Evolutionary conservation across 768 basidiomycete species (phyloP).

Genomic region (Boletus rubescentipes): DNA sequence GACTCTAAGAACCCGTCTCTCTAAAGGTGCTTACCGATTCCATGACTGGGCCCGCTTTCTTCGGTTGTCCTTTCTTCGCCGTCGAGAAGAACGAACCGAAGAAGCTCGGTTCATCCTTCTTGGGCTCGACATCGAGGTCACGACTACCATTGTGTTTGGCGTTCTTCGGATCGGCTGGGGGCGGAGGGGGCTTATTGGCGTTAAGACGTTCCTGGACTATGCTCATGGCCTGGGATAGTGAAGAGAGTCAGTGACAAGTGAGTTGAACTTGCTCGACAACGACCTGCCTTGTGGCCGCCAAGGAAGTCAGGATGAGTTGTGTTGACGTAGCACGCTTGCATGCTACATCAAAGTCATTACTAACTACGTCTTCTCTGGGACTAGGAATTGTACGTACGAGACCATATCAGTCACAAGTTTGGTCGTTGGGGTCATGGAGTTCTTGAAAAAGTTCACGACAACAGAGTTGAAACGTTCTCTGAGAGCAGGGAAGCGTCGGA

Average conservation of each 20-base stretch:
- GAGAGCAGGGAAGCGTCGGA: conserved; percentile 95
- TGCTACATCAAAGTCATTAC: conserved; percentile 43
- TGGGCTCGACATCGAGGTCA: conserved; percentile 88
- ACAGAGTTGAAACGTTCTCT: conserved; percentile 94
- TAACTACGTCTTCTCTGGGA: not conserved
- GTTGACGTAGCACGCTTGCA: conserved; percentile 99
- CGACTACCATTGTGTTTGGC: conserved; percentile 86
- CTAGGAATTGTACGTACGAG: conserved; percentile 51
- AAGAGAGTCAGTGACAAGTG: not conserved
- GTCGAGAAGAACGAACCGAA: conserved; percentile 94
- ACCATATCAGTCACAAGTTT: conserved; percentile 95
- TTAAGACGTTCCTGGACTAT: conserved; percentile 82
- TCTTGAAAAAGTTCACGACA: conserved; percentile 97
- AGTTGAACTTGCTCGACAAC: not conserved
- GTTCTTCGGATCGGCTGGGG: conserved; percentile 62
- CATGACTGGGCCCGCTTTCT: conserved; percentile 60
- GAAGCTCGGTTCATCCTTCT: conserved; percentile 89
- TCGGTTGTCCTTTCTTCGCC: conserved; percentile 57
- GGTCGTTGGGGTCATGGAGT: conserved; percentile 88
- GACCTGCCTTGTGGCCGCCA: conserved; percentile 80
- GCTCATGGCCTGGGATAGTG: conserved; percentile 67
- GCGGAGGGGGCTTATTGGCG: conserved; percentile 70
- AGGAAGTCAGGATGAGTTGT: conserved; percentile 99
- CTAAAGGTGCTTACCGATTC: conserved; percentile 46
- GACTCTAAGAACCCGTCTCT: conserved; percentile 14